Base-by-base conservation (phyloP, 23 red algal genomes). In the Gracilaria gracilis region DNA sequence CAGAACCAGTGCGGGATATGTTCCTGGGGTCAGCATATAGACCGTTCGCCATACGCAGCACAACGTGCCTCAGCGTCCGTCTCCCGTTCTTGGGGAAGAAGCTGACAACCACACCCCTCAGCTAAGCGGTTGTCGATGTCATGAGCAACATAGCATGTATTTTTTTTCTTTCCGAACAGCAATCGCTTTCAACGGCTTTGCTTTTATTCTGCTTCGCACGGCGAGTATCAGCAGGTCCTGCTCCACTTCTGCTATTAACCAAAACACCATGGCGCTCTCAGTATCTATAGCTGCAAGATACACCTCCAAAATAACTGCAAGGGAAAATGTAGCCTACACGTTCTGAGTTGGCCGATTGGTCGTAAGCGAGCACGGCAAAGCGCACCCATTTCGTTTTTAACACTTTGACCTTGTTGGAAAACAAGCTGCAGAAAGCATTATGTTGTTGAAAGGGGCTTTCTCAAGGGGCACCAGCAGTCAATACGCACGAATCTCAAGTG, bases 401-500 rank as follows among this genome's bases (percentile, higher is more conserved):
- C 42, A 4, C 4, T 46, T 46, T 46, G 42, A 4, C 4, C 11
- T 11, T 11, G 11, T 11, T 7, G 11, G 42, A 11, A 7, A 55
- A 19, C 8, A 55, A 55, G 19, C 51, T 20, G 51, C 7, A 20
- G 51, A 6, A 55, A 46, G 4, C 42, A 46, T 4, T 48, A 12
- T 55, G 7, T 55, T 20, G 51, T 19, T 29, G 1, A 31, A 62
- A 17, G 32, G 37, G 19, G 64, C 12, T 14, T 36, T 37, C 13
- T 37, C 32, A 69, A 69, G 19, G 64, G 64, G 8, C 64, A 69
- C 64, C 64, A 69, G 64, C 64, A 69, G 64, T 32, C 32, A 69
- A 69, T 69, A 69, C 7, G 13, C 64, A 37, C 8, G 20, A 14
- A 20, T 19, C 19, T 19, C 31, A 28, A 69, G 31, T 55, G 51